These are phyloP conservation scores for Mycena sanguinolenta DNA, from an alignment of 768 basidiomycete species.

Conservation along the genomic window DNA sequence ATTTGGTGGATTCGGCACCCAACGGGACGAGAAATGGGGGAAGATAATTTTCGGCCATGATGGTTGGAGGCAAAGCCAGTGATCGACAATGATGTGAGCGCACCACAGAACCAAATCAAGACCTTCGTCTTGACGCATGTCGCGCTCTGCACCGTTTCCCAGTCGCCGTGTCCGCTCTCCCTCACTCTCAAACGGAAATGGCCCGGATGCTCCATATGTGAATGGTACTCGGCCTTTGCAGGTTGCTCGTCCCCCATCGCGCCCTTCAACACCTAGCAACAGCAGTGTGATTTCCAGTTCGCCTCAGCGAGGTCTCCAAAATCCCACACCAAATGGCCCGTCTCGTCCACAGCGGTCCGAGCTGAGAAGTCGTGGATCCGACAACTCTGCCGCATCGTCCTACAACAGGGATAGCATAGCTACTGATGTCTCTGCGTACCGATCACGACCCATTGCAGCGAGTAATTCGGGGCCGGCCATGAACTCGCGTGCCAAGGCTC, in stretches of 20 bases:
- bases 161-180: conserved; percentile 64
- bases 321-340: conserved; percentile 64
- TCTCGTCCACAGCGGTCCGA: conserved; percentile 79
- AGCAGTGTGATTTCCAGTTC: conserved; percentile 50
- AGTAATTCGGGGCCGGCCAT: conserved; percentile 37
- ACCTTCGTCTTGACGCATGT: conserved; percentile 56
- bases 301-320: conserved; percentile 53
- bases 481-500: conserved; percentile 42
- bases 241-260: conserved; percentile 67
- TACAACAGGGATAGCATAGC: conserved; percentile 65
- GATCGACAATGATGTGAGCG: not conserved
- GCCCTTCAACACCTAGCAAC: conserved; percentile 67
- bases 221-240: conserved; percentile 65
- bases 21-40: conserved; percentile 26
- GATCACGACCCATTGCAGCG: conserved; percentile 46
- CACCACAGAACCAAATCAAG: too few species aligned
- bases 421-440: conserved; percentile 57
- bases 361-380: conserved; percentile 67
- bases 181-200: conserved; percentile 56
- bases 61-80: not conserved
- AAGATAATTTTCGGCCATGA: conserved; percentile 11
- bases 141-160: conserved; percentile 70
- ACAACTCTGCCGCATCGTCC: conserved; percentile 66
- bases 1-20: not conserved
- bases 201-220: conserved; percentile 52